These are phyloP conservation scores for Thymus quinquecostatus DNA, from an alignment of 257 asterid species.

Conservation along the genomic window DNA sequence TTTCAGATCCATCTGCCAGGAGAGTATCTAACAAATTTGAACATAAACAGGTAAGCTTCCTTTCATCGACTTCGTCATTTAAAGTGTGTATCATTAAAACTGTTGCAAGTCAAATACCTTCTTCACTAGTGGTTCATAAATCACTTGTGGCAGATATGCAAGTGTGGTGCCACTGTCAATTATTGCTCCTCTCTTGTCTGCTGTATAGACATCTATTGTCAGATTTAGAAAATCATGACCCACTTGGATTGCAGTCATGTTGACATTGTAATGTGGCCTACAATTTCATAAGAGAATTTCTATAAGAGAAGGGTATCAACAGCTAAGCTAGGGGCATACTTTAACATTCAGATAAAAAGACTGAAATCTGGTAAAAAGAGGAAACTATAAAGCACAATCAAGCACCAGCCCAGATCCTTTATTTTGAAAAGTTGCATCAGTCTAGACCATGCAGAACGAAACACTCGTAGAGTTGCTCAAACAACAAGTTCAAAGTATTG, in stretches of 20 bases:
- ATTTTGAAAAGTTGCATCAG: slow-evolving; percentile 16
- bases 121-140: slow-evolving; percentile 74
- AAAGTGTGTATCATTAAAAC: slow-evolving; percentile 25
- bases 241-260: slow-evolving; percentile 88
- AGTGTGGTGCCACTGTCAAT: slow-evolving; percentile 98
- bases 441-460: slow-evolving; percentile 17
- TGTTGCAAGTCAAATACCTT: slow-evolving; percentile 50
- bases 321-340: slow-evolving; percentile 11
- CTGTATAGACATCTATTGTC: slow-evolving; percentile 61
- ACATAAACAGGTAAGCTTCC: slow-evolving; percentile 35
- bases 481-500: slow-evolving; percentile 8
- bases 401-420: slow-evolving; percentile 1
- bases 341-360: slow-evolving; percentile 15
- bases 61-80: slow-evolving; percentile 17
- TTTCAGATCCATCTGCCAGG: slow-evolving; percentile 83
- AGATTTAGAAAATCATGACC: slow-evolving; percentile 70
- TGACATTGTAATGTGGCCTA: slow-evolving; percentile 98
- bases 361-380: not conserved
- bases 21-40: slow-evolving; percentile 65
- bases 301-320: slow-evolving; percentile 16
- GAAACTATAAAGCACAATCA: slow-evolving; percentile 13
- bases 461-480: slow-evolving; percentile 16
- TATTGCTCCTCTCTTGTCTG: slow-evolving; percentile 78
- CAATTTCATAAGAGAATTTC: slow-evolving; percentile 25
- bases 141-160: slow-evolving; percentile 89